Base-by-base conservation (phyloP, 2,329 filamentous ascomycete species). In the Cladosporium sp. region DNA sequence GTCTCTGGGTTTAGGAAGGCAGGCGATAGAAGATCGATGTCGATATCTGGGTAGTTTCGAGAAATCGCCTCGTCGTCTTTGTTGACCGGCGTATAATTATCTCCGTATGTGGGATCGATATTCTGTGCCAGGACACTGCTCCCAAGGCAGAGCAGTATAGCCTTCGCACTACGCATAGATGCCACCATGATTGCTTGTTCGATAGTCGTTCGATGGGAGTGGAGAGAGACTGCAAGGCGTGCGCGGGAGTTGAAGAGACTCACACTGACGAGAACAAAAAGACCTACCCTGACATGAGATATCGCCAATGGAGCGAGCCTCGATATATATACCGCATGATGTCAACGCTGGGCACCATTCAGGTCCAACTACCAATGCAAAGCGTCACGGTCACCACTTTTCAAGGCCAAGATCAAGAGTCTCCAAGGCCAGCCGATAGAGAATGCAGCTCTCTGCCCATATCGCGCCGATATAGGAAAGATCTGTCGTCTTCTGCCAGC, bases 21-120 rank as follows among this genome's bases (percentile, higher is more conserved):
- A 55, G 76, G 76, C 40, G 74, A 75, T 29, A 72, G 65, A 10
- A 77, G 68, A 21, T 73, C 74, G 8, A 72, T 70, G 64, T 75
- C 74, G 5, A 75, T 75, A 62, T 70, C 70, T n/a, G 73, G 75
- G 37, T 78, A 78, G 5, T 73, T 74, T 14, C 62, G 69, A 26
- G 74, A 73, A 65, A 78, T 73, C 18, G 50, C 50, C 7, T 63
- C 61, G 29, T 35, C 35, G 26, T 63, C 61, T 33, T 55, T 63
- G 14, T 29, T 28, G 33, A 56, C 50, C 11, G 61, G 61, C 23
- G 61, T 44, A 14, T 53, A 37, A 23, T 63, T 63, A 18, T 63
- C 50, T 21, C 61, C 61, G n/a, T 63, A 63, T 18, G 61, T 63
- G 7, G 61, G 49, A 33, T 53, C 61, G n/a, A 53, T 35, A 3